Base-by-base conservation (phyloP, 352 stramenopile genomes). In the Phytophthora rubi region DNA sequence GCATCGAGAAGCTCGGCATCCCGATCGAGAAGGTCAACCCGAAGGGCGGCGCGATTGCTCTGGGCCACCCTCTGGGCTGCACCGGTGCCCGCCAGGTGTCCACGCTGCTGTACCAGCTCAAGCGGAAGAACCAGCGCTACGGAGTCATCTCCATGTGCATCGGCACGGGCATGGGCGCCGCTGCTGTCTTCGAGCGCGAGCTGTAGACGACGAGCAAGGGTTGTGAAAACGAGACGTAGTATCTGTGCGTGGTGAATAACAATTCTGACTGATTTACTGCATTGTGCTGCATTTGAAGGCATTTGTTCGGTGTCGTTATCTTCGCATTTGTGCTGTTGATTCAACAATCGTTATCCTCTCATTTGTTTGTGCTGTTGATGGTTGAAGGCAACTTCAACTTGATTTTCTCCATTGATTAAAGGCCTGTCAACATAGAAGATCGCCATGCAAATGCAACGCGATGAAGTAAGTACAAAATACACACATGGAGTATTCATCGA, bases 61-160 rank as follows among this genome's bases (percentile, higher is more conserved):
- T 98, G 15, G 93, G 92, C 53, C 93, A 98, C 73, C 92, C 91
- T 26, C 81, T 98, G 3, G 92, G 93, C 51, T 96, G 85, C 81
- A 96, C 89, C n/a, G 91, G 91, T 16, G 90, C 93, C 30, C 85
- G 96, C 60, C 81, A 97, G 72, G 83, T 98, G 53, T 91, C 90
- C n/a, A 98, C 93, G 53, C 76, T 99, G 30, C 64, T 98, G 47
- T 82, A 97, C 74, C 88, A 98, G 73, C 84, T 99, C 63, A 95
- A 97, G 76, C 83, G 92, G 51, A 91, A 79, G 56, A 88, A 94
- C 32, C 78, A 89, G 63, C 77, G 80, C 51, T 96, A 94, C 64
- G 94, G 94, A 56, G 87, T 98, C 56, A 92, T 98, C 53, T 97
- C 87, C 59, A 98, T 99, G 93, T 99, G 96, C 80, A 97, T 98